Evolutionary conservation across 1,284 basidiomycete genomes (phyloP).

Genomic region (Puccinia hordei): DNA sequence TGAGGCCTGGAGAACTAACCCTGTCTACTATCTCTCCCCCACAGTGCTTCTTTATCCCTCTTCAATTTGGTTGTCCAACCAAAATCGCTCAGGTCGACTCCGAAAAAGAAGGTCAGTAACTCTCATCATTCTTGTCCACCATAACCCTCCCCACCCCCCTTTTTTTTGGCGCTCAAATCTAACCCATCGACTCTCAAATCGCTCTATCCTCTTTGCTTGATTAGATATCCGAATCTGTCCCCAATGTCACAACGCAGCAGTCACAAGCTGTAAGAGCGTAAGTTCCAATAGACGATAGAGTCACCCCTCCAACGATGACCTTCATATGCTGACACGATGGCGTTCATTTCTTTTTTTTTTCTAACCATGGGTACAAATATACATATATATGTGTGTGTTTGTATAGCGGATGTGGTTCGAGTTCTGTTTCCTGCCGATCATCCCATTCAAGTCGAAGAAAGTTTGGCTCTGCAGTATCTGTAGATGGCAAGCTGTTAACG

Average conservation of each 20-base stretch:
- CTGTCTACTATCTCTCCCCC: neutral
- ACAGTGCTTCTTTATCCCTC: conserved; percentile 49
- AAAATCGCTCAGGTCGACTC: conserved; percentile 43
- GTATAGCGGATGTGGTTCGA: conserved; percentile 47
- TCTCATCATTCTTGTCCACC: neutral
- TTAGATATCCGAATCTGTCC: conserved; percentile 47
- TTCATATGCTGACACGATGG: no score
- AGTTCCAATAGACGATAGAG: no score
- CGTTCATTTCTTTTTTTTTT: no score
- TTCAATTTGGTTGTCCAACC: conserved; percentile 45
- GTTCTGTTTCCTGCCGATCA: conserved; percentile 47
- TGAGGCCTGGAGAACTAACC: no score
- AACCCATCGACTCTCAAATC: neutral
- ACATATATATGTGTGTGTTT: neutral
- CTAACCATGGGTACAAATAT: no score
- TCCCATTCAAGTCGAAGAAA: conserved; percentile 50
- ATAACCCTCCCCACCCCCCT: neutral
- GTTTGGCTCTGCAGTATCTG: conserved; percentile 44
- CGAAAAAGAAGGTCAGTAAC: conserved; percentile 37
- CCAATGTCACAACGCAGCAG: conserved; percentile 44
- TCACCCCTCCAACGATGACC: no score
- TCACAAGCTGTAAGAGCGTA: conserved; percentile 33
- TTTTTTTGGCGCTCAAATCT: neutral
- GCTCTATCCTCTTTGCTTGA: neutral
- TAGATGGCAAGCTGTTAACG: conserved; percentile 38